These are phyloP conservation scores for Colletotrichum gigasporum DNA, from an alignment of 2,329 filamentous ascomycete genomes.

Conservation along the genomic window DNA sequence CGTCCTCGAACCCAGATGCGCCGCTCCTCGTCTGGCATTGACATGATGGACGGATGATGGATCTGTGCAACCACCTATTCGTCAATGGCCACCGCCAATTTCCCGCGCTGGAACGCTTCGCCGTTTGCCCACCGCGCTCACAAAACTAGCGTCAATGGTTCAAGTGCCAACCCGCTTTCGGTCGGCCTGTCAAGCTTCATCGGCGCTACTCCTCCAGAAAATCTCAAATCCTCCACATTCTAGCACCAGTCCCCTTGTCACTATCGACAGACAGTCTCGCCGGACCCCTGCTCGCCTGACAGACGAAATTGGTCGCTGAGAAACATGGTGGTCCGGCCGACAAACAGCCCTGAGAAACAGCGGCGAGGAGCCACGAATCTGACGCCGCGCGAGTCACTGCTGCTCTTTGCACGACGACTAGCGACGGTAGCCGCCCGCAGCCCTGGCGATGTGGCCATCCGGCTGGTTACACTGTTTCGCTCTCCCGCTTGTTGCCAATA, in stretches of 20 bases:
- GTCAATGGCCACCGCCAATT: slow-evolving; percentile 8
- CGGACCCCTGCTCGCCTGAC: slow-evolving; percentile 17
- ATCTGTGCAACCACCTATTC: neutral
- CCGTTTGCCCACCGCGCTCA: neutral
- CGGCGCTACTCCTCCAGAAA: slow-evolving; percentile 23
- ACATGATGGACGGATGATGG: neutral
- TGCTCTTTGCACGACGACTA: neutral
- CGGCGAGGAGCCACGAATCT: neutral
- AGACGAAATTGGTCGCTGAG: slow-evolving; percentile 5
- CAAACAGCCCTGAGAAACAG: neutral
- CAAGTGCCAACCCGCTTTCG: slow-evolving; percentile 17
- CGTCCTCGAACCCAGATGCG: neutral
- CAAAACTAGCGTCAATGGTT: slow-evolving; percentile 10
- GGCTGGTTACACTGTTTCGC: neutral
- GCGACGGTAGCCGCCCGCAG: neutral
- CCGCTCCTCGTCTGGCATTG: neutral
- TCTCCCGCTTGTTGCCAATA: neutral
- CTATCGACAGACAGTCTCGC: slow-evolving; percentile 9
- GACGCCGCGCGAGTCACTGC: neutral
- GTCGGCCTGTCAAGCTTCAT: slow-evolving; percentile 12
- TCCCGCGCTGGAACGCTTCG: slow-evolving; percentile 20
- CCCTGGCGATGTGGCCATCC: slow-evolving; percentile 1
- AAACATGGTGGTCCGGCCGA: neutral
- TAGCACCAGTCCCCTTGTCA: slow-evolving; percentile 1
- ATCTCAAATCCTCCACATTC: slow-evolving; percentile 27